Evolutionary conservation across 331 rosid species (phyloP).

Genomic region (Malus hybrid): DNA sequence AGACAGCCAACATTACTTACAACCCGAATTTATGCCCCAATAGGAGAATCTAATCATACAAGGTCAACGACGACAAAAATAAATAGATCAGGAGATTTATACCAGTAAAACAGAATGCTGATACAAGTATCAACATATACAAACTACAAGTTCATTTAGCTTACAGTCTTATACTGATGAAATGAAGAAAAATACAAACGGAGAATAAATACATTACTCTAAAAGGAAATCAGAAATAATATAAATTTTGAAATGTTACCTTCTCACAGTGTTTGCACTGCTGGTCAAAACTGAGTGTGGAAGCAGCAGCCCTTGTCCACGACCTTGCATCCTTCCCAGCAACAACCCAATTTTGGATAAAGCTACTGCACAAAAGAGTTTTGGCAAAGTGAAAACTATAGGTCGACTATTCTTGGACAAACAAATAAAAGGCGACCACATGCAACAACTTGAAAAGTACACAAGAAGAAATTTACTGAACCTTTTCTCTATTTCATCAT

Average conservation of each 20-base stretch:
- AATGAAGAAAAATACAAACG: not conserved
- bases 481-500: slow-evolving; percentile 55
- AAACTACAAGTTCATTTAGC: not conserved
- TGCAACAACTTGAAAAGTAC: not conserved
- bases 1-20: not conserved
- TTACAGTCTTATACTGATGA: not conserved
- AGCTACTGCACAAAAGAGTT: slow-evolving; percentile 31
- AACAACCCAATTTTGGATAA: slow-evolving; percentile 77
- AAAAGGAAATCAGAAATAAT: not conserved
- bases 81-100: not conserved
- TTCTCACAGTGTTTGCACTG: slow-evolving; percentile 90
- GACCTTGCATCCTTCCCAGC: slow-evolving; percentile 62
- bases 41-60: not conserved
- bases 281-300: slow-evolving; percentile 64
- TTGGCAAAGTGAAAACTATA: slow-evolving; percentile 16
- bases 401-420: not conserved
- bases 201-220: not conserved
- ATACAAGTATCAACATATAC: not conserved
- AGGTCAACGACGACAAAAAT: not conserved
- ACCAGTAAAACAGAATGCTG: not conserved
- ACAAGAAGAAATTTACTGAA: slow-evolving; percentile 1
- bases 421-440: not conserved
- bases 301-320: slow-evolving; percentile 63
- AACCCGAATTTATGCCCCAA: not conserved
- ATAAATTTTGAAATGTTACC: slow-evolving; percentile 28